Conservation (phyloP, 2,329 filamentous ascomycete genomes). For the Phaeosphaeria sp. region DNA sequence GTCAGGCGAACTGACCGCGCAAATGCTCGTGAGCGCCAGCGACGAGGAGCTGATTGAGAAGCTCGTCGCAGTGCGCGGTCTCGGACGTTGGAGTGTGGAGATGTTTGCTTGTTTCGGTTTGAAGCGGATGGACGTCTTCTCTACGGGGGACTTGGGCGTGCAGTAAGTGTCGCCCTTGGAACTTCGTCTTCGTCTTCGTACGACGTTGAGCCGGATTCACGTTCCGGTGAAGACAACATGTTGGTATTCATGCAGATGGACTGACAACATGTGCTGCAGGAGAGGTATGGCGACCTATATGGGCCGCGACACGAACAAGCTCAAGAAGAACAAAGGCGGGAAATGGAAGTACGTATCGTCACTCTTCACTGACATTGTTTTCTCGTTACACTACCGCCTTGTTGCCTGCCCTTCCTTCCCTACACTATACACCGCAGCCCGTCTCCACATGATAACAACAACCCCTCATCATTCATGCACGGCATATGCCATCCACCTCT, state of each 20-base stretch:
- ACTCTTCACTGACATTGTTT: neutral
- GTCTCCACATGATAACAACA: neutral
- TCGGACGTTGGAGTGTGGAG: constrained; percentile 87
- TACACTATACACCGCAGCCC: too few relatives aligned
- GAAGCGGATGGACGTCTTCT: constrained; percentile 93
- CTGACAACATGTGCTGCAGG: constrained; percentile 38
- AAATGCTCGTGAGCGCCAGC: constrained; percentile 76
- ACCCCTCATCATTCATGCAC: too few relatives aligned
- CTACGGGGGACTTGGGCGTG: constrained; percentile 88
- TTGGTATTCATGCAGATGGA: neutral
- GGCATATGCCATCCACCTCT: too few relatives aligned
- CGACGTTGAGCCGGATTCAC: neutral
- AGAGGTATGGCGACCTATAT: constrained; percentile 89
- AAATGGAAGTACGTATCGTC: constrained; percentile 75
- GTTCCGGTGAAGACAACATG: neutral
- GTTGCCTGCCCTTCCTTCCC: neutral
- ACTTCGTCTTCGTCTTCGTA: neutral
- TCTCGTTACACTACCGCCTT: neutral
- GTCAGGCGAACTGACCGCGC: constrained; percentile 74
- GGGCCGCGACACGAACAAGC: constrained; percentile 81
- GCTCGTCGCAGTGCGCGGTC: constrained; percentile 82
- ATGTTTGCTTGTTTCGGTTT: constrained; percentile 97
- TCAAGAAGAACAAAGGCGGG: constrained; percentile 78
- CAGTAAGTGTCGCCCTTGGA: constrained; percentile 62
- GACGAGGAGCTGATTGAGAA: constrained; percentile 87